Evolutionary conservation across 2,329 filamentous ascomycete genomes (phyloP), one percentile per base, ranked within the genome.

Genomic region (Salinomyces thailandicus): DNA sequence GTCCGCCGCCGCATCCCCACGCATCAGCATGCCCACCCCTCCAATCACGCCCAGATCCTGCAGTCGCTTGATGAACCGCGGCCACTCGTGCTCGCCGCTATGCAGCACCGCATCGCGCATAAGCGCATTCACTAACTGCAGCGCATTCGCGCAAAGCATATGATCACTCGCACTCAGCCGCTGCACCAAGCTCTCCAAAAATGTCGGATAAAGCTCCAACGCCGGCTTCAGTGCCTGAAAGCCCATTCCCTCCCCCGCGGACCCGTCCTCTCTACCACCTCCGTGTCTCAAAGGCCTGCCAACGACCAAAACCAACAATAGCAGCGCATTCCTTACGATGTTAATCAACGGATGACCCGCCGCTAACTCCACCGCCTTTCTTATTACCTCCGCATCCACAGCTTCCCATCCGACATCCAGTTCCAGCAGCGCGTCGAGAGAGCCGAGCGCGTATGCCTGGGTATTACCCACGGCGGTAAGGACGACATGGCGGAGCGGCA

Each of bases 401-500:
- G 82, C 77, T 46, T 96, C 87, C 91, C 91, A 98, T 41, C 91
- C 91, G 74, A 95, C 94, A 63, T 96, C 91, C 26, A 96, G 82
- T 63, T 98, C 91, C 43, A 98, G 69, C 42, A 98, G 65, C 38
- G 86, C 76, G 39, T 80, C 84, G 51, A 96, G 73, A 52, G 85
- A 91, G 48, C 93, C 89, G 42, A 98, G 69, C 43, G 87, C 85
- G 64, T 98, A 98, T 42, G 91, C 91, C 55, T 98, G 71, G 1
- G 91, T 96, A 62, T 98, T 98, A 40, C 91, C 91, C 39, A 76
- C 83, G 18, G 87, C 79, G 47, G 77, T 75, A 69, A 96, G 77
- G 45, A 91, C 85, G 36, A 96, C 71, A 38, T 83, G 78, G 36
- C 85, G 77, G 52, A 98, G 67, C 48, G 89, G 78, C 48, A 78